Evolutionary conservation across 1,284 basidiomycete genomes (phyloP).

Genomic region (Cronartium quercuum): DNA sequence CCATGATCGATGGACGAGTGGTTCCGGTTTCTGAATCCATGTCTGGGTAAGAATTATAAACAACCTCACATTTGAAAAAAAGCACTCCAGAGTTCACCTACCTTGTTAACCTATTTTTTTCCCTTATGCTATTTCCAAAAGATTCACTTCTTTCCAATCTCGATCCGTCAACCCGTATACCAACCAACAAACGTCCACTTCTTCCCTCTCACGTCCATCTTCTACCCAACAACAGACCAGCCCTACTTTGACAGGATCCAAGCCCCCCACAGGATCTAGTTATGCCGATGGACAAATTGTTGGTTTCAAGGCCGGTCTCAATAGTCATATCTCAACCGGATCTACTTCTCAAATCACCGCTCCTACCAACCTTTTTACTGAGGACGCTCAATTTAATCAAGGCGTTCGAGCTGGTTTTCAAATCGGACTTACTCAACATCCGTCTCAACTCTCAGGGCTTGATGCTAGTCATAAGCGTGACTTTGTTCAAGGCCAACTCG

Average conservation of each 20-base stretch:
- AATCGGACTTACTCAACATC: not conserved
- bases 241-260: not conserved
- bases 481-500: not conserved
- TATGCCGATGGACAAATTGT: not conserved
- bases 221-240: not conserved
- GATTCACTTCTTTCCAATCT: not conserved
- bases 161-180: not conserved
- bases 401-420: not conserved
- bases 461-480: not conserved
- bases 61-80: not conserved
- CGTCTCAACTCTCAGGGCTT: not conserved
- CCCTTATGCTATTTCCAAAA: not conserved
- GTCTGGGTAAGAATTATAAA: not conserved
- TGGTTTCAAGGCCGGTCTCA: not conserved
- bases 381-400: not conserved
- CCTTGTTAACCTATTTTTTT: not conserved
- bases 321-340: not conserved
- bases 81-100: no score
- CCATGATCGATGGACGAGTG: not conserved
- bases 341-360: not conserved
- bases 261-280: not conserved
- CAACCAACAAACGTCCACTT: not conserved
- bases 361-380: not conserved
- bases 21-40: not conserved
- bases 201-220: not conserved